Base-by-base conservation (phyloP, 495 filamentous ascomycete species). In the Podospora tetraspora region DNA sequence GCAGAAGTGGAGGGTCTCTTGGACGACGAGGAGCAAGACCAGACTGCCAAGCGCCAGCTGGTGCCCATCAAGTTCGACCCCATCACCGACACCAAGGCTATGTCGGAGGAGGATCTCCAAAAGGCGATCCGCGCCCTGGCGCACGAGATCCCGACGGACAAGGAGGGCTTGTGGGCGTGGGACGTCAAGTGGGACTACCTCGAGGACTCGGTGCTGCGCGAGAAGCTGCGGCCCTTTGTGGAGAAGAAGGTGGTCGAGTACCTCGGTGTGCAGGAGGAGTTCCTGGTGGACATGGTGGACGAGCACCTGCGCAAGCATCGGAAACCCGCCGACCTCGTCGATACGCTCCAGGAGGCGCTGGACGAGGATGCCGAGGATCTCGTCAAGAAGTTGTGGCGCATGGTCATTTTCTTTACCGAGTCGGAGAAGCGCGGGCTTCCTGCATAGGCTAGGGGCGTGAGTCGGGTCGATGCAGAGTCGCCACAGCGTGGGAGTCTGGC, bases 231-330 rank as follows among this genome's bases (percentile, higher is more conserved):
- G 76, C 93, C 94, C 16, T 98, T 97, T 78, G 92, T 97, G 63
- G 94, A 96, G 83, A 97, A 97, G 86, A 98, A 97, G 84, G 91
- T 98, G 66, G 88, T 98, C 67, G 96, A 98, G 77, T 96, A 93
- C 74, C 83, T 99, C 57, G 95, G 95, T 64, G 92, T 99, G 65
- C 93, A 97, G 79, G 95, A 99, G 80, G 92, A 97, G 80, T 89
- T 97, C 81, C 81, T 98, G 63, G 92, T 99, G 32, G 93, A 97
- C 74, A 89, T 96, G 69, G 93, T 97, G 60, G 89, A 97, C 72
- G 90, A 92, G 69, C 91, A 95, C 80, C 81, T 99, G 63, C 86
- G 90, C 62, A 91, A 91, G 73, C 88, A 90, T 72, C 89, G 87
- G 21, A 84, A 83, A 69, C 93, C 95, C 24, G 86, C 88, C 75